These are phyloP conservation scores for Xylaria sp. DNA, from an alignment of 2,329 filamentous ascomycete genomes.

Conservation along the genomic window DNA sequence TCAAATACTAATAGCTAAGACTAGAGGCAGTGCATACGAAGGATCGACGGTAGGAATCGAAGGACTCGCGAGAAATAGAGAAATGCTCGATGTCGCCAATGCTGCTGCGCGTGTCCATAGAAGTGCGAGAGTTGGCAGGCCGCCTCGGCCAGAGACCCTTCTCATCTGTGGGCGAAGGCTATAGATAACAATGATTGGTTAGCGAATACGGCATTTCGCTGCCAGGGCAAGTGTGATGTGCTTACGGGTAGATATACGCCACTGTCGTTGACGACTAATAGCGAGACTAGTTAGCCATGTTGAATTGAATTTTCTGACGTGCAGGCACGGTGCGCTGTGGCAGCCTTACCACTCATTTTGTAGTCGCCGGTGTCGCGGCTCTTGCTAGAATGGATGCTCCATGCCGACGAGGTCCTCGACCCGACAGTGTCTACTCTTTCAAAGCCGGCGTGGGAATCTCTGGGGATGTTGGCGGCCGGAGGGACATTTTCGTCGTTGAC, in stretches of 20 bases:
- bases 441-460: conserved; percentile 63
- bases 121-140: conserved; percentile 62
- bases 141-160: conserved; percentile 79
- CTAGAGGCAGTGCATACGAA: conserved; percentile 73
- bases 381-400: conserved; percentile 70
- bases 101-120: conserved; percentile 66
- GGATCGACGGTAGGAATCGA: conserved; percentile 94
- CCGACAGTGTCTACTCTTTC: conserved; percentile 72
- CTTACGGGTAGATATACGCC: conserved; percentile 91
- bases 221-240: conserved; percentile 6
- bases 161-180: conserved; percentile 91
- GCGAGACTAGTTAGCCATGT: conserved; percentile 37
- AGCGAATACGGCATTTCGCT: conserved; percentile 39
- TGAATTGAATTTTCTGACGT: conserved; percentile 4
- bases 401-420: conserved; percentile 69
- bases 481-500: conserved; percentile 65
- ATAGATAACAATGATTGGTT: conserved; percentile 42
- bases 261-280: conserved; percentile 90
- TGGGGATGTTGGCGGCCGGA: conserved; percentile 51
- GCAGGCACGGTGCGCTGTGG: conserved; percentile 27
- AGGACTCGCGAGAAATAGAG: conserved; percentile 94
- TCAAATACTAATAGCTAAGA: not conserved
- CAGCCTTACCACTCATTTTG: conserved; percentile 78
- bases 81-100: conserved; percentile 90
- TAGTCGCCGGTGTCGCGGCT: conserved; percentile 77